phyloP scores from a whole-genome alignment of 257 asterid species.

The Solanum appendiculatum region DNA sequence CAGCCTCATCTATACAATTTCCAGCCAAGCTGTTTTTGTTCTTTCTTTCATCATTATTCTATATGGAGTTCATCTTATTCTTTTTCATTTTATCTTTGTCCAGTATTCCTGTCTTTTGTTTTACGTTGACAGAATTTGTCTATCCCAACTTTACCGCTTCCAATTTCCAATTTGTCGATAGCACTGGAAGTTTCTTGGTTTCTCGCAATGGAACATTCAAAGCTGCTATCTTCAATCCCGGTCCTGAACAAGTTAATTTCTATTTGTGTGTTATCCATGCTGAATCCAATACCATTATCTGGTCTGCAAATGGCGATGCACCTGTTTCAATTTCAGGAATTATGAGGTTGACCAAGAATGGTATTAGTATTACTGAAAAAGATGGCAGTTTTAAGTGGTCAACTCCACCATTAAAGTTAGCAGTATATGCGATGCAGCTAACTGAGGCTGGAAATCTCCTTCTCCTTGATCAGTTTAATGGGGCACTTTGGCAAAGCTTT shows the following conservation, averaged over 20 bases:
- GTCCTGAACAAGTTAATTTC: conserved; percentile 19
- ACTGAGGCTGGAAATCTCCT: conserved; percentile 52
- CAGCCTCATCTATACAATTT: neutral
- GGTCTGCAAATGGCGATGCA: conserved; percentile 67
- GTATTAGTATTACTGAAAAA: conserved; percentile 27
- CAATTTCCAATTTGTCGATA: conserved; percentile 17
- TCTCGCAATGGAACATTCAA: conserved; percentile 47
- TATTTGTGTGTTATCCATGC: conserved; percentile 50
- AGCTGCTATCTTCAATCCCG: conserved; percentile 48
- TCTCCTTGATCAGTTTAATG: conserved; percentile 38
- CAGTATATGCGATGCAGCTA: conserved; percentile 31
- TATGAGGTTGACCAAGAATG: conserved; percentile 26
- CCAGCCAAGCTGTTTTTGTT: conserved; percentile 1
- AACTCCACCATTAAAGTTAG: conserved; percentile 23
- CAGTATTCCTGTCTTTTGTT: neutral
- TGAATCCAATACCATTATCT: conserved; percentile 41
- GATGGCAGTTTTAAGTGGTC: conserved; percentile 43
- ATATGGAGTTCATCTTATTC: conserved; percentile 17
- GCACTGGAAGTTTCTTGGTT: conserved; percentile 41
- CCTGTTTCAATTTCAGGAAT: conserved; percentile 37
- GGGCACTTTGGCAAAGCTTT: conserved; percentile 64
- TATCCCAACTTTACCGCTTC: conserved; percentile 50
- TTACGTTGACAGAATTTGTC: conserved; percentile 26
- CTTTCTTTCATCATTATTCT: neutral
- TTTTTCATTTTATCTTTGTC: conserved; percentile 4